Evolutionary conservation across 2,329 filamentous ascomycete genomes (phyloP), one percentile per base, ranked within the genome.

Genomic region (Lasiodiplodia sp.): DNA sequence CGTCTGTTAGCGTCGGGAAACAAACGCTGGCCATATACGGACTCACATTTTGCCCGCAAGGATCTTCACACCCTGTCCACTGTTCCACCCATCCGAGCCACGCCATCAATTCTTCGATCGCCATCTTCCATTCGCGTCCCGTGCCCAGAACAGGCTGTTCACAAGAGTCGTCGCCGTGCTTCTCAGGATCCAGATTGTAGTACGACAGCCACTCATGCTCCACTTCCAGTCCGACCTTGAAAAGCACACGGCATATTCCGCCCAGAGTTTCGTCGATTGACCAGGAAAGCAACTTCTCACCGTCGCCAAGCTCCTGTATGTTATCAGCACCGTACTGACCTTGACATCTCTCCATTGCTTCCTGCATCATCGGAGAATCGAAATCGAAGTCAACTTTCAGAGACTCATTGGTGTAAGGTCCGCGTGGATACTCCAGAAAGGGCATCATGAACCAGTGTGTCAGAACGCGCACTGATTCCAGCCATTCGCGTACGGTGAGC

Each of bases 81-180:
- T 84, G 80, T 34, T 82, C 82, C 44, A 81, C 82, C 84, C 84
- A 86, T 5, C 84, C 84, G 0, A 86, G 76, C 83, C 84, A 86
- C 1, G 84, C 83, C 72, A 81, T 80, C 12, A 86, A 72, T 70
- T 84, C 79, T 56, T 82, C 77, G 4, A 84, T 69, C 18, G 78
- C 73, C 6, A 75, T 67, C n/a, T 69, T 73, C 79, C 81, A 82
- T 3, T 38, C 40, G 66, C 69, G 55, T 23, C 58, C 31, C 16
- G 31, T 52, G 16, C 31, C 28, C 16, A 65, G 25, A 4, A 12
- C 25, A 1, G 51, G 25, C 14, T 8, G 18, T 4, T 55, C 44
- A 1, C 21, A 16, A 11, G 44, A 6, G 11, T 21, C 16, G 16
- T 44, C 16, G 38, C 52, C 49, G n/a, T 68, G 34, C 34, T 65